Conservation (phyloP, 768 basidiomycete genomes). For the Podaxis pistillaris region DNA sequence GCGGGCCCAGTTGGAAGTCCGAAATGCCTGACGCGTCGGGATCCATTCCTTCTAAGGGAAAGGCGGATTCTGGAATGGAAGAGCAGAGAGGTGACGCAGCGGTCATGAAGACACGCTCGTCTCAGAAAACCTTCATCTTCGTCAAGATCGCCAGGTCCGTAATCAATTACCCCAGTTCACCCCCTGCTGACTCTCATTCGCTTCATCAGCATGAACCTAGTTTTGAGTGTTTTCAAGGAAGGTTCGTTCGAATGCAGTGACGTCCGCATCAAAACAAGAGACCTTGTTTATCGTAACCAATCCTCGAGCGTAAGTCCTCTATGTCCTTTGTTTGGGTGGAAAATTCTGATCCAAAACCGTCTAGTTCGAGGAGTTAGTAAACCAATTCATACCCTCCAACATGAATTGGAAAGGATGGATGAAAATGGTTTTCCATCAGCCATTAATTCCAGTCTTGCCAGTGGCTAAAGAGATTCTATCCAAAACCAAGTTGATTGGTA, state of each 20-base stretch:
- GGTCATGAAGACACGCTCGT: slow-evolving; percentile 81
- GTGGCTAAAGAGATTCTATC: slow-evolving; percentile 76
- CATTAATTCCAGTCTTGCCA: slow-evolving; percentile 72
- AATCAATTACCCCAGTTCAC: slow-evolving; percentile 15
- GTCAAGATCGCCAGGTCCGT: slow-evolving; percentile 71
- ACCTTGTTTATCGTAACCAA: slow-evolving; percentile 78
- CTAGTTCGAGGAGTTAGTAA: slow-evolving; percentile 77
- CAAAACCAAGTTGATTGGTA: slow-evolving; percentile 70
- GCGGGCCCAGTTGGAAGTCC: not conserved
- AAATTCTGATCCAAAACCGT: not conserved
- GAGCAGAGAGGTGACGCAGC: slow-evolving; percentile 49
- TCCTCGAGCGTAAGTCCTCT: slow-evolving; percentile 69
- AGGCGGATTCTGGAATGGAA: not conserved
- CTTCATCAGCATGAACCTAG: slow-evolving; percentile 55
- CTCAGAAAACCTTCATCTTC: slow-evolving; percentile 79
- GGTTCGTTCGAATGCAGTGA: slow-evolving; percentile 84
- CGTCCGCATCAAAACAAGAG: slow-evolving; percentile 75
- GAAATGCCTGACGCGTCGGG: slow-evolving; percentile 1
- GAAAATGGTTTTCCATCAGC: slow-evolving; percentile 80
- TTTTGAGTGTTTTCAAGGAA: slow-evolving; percentile 78
- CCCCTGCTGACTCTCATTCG: slow-evolving; percentile 14
- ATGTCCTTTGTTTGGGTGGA: not conserved
- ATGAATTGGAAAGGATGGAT: slow-evolving; percentile 82
- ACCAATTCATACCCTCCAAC: slow-evolving; percentile 77
- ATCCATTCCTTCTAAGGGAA: not conserved